Evolutionary conservation across 345 rosid genomes (phyloP).

Genomic region (Rhizophora apiculata): DNA sequence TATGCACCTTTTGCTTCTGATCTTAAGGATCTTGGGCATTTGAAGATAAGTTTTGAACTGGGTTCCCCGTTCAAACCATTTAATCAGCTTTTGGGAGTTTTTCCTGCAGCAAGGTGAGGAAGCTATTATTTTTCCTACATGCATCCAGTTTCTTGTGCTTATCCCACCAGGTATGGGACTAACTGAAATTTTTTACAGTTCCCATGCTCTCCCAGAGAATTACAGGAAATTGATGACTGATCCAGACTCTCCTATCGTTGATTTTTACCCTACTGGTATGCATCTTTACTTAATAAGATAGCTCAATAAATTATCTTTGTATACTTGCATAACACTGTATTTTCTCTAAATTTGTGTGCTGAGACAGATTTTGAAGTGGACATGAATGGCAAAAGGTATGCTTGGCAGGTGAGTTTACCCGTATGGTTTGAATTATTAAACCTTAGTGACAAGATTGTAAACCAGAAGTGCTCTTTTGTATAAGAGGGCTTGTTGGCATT

Average conservation of each 20-base stretch:
- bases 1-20: constrained; percentile 99
- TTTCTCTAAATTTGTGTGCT: constrained; percentile 18
- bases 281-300: constrained; percentile 14
- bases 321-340: constrained; percentile 14
- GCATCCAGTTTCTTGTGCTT: not conserved
- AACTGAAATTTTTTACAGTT: constrained; percentile 42
- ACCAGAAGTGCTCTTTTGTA: not conserved
- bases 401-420: constrained; percentile 72
- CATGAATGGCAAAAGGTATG: constrained; percentile 86
- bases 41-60: constrained; percentile 63
- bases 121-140: constrained; percentile 1
- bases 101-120: constrained; percentile 86
- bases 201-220: constrained; percentile 87
- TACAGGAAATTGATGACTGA: constrained; percentile 84
- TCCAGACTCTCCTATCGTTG: constrained; percentile 73
- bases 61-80: constrained; percentile 90
- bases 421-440: constrained; percentile 10
- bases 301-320: not conserved
- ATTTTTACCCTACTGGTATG: constrained; percentile 85
- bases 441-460: not conserved
- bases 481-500: not conserved
- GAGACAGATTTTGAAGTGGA: constrained; percentile 79
- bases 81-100: constrained; percentile 88
- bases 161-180: constrained; percentile 6
- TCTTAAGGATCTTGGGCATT: constrained; percentile 66